A percentile compares a stretch with the other conserved stretches of the same genome.
These are phyloP conservation scores for Nymphaea thermarum DNA, from an alignment of 164 flowering plant species.

Conservation along the genomic window DNA sequence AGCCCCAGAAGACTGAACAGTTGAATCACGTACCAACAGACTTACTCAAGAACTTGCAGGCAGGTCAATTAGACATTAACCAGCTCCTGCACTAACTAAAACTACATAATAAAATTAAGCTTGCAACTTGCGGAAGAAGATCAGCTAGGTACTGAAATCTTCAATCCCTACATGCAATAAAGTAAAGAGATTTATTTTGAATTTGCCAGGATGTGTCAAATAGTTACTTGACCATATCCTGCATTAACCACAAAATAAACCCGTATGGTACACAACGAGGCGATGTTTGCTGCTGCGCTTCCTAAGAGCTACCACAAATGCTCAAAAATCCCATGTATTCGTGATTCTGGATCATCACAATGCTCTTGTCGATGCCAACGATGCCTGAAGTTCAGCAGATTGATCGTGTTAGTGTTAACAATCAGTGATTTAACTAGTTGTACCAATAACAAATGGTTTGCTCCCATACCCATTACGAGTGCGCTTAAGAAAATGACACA, in stretches of 20 bases:
- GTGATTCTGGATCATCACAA: conserved; percentile 54
- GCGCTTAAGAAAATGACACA: conserved; percentile 92
- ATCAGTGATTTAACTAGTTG: not conserved
- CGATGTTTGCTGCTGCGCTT: not conserved
- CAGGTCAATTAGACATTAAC: no score
- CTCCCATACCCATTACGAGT: conserved; percentile 65
- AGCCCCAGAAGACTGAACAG: no score
- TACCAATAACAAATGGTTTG: no score
- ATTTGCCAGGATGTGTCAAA: not conserved
- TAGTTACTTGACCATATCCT: no score
- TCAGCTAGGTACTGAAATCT: not conserved
- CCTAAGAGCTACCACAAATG: conserved; percentile 24
- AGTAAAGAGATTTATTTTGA: not conserved
- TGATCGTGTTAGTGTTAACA: not conserved
- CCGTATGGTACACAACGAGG: not conserved
- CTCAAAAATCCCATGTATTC: conserved; percentile 91
- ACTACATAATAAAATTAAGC: no score
- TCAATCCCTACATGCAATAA: not conserved
- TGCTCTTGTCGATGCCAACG: conserved; percentile 45
- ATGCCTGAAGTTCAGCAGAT: conserved; percentile 40
- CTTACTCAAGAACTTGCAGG: no score
- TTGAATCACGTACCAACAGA: no score
- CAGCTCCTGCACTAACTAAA: no score
- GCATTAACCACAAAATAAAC: not conserved
- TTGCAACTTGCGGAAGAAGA: no score